Evolutionary conservation across 2,329 filamentous ascomycete genomes (phyloP), one percentile per base, ranked within the genome.

Genomic region (Hypoxylon sp.): DNA sequence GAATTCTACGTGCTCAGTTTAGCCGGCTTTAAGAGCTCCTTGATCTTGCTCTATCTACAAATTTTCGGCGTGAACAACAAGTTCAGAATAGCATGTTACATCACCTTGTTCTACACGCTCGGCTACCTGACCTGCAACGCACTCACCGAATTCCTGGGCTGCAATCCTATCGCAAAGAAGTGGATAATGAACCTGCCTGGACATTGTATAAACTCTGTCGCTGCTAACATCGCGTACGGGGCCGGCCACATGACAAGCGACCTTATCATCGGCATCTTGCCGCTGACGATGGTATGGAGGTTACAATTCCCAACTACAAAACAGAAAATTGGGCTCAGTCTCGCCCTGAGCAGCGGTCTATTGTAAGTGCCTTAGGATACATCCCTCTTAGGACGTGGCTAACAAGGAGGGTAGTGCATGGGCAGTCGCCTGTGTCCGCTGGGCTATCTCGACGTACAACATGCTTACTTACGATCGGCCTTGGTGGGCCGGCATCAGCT

Each of bases 51-150:
- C 11, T 76, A 76, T 46, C 53, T 76, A 22, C 71, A 75, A 48
- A 67, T 74, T 22, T 75, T 75, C 46, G 74, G 74, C 16, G 62
- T 72, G 59, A 72, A 72, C 64, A 52, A 18, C n/a, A 70, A 61
- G 32, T 75, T 75, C 53, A 61, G 72, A n/a, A 68, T 72, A 36
- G 68, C 68, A 16, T 75, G 73, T 58, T 75, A 75, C 50, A 45
- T 71, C 50, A 64, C 72, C n/a, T 55, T 75, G 3, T 73, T 74
- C 49, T 75, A 73, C 12, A 82, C 77, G 71, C 85, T 87, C 24
- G 88, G 84, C 60, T 87, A 78, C 0, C 85, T 90, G 12, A 91
- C 82, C 40, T 90, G 85, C 58, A 86, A 77, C 73, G 91, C 84
- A 2, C 89, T 75, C 16, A 67, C 65, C 18, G 70, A 75, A 51